phyloP scores from a whole-genome alignment of 2,329 filamentous ascomycete genomes.

The Pseudopithomyces chartarum region DNA sequence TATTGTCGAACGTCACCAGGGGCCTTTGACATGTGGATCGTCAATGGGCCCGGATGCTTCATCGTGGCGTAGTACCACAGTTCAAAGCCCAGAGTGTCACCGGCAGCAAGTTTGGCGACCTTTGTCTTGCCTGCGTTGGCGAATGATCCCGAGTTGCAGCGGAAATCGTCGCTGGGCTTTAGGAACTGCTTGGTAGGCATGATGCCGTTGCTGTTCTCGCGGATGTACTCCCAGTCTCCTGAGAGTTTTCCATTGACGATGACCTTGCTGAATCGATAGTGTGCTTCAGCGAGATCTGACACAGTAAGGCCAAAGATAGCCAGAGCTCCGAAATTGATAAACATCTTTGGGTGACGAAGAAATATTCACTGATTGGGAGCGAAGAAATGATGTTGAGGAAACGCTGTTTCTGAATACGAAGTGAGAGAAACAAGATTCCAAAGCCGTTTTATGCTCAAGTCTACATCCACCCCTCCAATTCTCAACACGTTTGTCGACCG shows the following conservation, averaged over 20 bases:
- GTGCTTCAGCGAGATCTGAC: not conserved
- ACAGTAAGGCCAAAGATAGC: not conserved
- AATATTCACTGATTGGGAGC: too few relatives aligned
- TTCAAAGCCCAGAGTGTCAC: not conserved
- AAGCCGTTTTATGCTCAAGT: too few relatives aligned
- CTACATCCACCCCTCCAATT: too few relatives aligned
- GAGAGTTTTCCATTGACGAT: not conserved
- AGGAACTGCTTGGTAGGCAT: not conserved
- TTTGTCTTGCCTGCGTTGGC: not conserved
- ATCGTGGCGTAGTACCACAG: slow-evolving; percentile 14
- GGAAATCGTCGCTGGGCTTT: not conserved
- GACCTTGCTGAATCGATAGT: not conserved
- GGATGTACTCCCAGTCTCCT: not conserved
- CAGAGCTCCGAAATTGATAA: too few relatives aligned
- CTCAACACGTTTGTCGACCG: too few relatives aligned
- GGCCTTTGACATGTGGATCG: slow-evolving; percentile 34
- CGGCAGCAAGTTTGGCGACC: not conserved
- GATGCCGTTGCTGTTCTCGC: not conserved
- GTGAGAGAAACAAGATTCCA: too few relatives aligned
- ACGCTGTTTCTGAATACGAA: too few relatives aligned
- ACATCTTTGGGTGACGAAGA: too few relatives aligned
- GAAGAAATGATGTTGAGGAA: too few relatives aligned
- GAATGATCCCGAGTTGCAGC: not conserved
- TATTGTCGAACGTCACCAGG: slow-evolving; percentile 22
- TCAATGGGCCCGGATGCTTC: slow-evolving; percentile 24